Conservation (phyloP, 2,329 filamentous ascomycete species). For the Alternaria gansuensis region DNA sequence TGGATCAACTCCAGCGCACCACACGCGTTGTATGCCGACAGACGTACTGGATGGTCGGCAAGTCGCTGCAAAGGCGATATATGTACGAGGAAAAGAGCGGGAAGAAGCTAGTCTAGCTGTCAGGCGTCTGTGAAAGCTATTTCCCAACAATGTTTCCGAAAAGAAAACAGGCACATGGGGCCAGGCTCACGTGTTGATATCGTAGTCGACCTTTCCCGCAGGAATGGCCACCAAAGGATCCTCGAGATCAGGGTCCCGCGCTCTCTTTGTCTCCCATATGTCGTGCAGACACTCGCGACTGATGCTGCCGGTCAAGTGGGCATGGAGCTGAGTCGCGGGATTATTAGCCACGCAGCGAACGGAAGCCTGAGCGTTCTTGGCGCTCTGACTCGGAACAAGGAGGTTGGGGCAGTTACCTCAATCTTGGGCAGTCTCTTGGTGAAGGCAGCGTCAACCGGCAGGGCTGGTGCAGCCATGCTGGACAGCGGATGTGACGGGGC, state of each 20-base stretch:
- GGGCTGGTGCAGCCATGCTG: constrained; percentile 26
- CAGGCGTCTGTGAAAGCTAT: constrained; percentile 20
- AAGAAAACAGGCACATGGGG: constrained; percentile 16
- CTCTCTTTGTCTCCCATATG: constrained; percentile 72
- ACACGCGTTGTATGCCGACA: constrained; percentile 35
- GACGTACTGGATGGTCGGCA: constrained; percentile 66
- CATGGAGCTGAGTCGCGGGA: constrained; percentile 69
- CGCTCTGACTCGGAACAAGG: constrained; percentile 27
- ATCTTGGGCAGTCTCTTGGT: constrained; percentile 54
- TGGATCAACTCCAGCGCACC: constrained; percentile 22
- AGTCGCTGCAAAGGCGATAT: constrained; percentile 75
- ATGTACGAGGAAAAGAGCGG: constrained; percentile 81
- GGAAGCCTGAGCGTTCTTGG: constrained; percentile 37
- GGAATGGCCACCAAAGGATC: constrained; percentile 77
- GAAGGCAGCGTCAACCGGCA: constrained; percentile 41
- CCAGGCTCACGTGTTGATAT: constrained; percentile 69
- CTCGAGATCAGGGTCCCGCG: constrained; percentile 60
- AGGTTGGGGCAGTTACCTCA: constrained; percentile 49
- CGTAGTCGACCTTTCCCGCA: constrained; percentile 73
- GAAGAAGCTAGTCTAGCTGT: constrained; percentile 67
- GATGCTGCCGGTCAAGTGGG: constrained; percentile 82
- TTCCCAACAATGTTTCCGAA: constrained; percentile 6
- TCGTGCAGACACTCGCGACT: constrained; percentile 75
- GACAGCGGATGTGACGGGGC: constrained; percentile 2
- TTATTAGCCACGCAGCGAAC: constrained; percentile 43